phyloP scores from a whole-genome alignment of 208 protist species.

The Novymonas esmeraldas region DNA sequence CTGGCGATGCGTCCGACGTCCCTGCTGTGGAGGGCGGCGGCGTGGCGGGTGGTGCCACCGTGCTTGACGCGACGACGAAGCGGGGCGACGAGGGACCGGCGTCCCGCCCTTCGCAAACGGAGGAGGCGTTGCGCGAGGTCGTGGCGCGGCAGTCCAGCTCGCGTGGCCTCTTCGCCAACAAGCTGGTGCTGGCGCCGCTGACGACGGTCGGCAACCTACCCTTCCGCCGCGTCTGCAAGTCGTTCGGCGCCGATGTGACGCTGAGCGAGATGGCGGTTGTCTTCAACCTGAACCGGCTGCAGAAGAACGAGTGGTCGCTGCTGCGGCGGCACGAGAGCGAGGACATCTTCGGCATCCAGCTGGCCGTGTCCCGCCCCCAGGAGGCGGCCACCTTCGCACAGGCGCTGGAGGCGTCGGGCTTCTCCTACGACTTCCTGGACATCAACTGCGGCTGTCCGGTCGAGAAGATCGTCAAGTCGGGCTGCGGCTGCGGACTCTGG shows the following conservation, averaged over 20 bases:
- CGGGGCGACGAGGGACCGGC: slow-evolving; percentile 20
- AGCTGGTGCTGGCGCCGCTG: slow-evolving; percentile 96
- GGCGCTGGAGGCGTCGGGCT: slow-evolving; percentile 73
- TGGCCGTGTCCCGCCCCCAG: slow-evolving; percentile 70
- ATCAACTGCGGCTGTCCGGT: slow-evolving; percentile 97
- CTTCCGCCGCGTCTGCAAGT: slow-evolving; percentile 95
- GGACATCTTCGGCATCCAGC: slow-evolving; percentile 96
- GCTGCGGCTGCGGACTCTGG: slow-evolving; percentile 89
- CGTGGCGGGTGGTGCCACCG: no score
- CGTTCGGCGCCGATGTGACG: slow-evolving; percentile 93
- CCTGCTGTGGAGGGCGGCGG: no score
- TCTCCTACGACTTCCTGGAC: slow-evolving; percentile 95
- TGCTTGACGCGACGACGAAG: slow-evolving; percentile 23
- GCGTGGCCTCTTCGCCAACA: slow-evolving; percentile 80
- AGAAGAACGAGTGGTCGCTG: slow-evolving; percentile 94
- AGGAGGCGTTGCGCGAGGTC: slow-evolving; percentile 52
- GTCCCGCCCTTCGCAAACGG: slow-evolving; percentile 9
- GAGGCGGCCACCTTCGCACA: slow-evolving; percentile 66
- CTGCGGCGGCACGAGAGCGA: slow-evolving; percentile 93
- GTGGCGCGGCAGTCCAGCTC: slow-evolving; percentile 32
- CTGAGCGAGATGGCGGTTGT: slow-evolving; percentile 96
- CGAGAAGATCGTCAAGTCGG: slow-evolving; percentile 88
- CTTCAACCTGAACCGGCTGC: slow-evolving; percentile 81
- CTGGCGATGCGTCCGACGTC: background rate
- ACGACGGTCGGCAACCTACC: slow-evolving; percentile 98